Base-by-base conservation (phyloP, 2,329 filamentous ascomycete genomes). In the Cladosporium colombiae region DNA sequence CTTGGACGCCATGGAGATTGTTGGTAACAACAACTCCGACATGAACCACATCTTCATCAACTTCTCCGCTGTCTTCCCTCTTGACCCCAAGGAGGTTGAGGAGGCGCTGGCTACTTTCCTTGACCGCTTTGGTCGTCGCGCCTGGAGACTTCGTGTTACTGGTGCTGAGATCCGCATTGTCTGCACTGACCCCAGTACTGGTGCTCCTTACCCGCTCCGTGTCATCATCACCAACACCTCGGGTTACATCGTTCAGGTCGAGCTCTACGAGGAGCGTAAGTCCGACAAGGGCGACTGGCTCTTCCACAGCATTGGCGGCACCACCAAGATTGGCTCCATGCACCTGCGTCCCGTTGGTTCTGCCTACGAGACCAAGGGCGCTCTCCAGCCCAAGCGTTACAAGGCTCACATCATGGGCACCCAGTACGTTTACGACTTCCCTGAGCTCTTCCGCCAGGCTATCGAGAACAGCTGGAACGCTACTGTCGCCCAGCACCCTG, bases 21-120 rank as follows among this genome's bases (percentile, higher is more conserved):
- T 97, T 76, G 95, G 95, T 76, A 97, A 97, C 85, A 98, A 97
- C 84, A 96, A 96, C 83, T 97, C 95, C 61, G 95, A 99, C 84
- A 86, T 99, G 77, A 99, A 99, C 85, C 95, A 99, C 83, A 95
- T 99, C 85, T 99, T 99, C 84, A 95, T 99, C 85, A 98, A 99
- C 86, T 99, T 99, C 83, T 95, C 92, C 0, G 92, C 93, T 11
- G 91, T 97, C 66, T 98, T 99, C 88, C 92, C 93, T 77, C 88
- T 99, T 58, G 85, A 92, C 75, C 93, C 95, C 3, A 83, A 88
- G 67, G 92, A 97, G 81, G 92, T 99, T 18, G 93, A 98, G 81
- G 88, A 96, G 79, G 94, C 92, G 33, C 88, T 99, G 27, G 92
- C 91, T 75, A 93, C 93, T 65, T 99, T 99, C 88, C 84, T 99